Evolutionary conservation across 768 basidiomycete genomes (phyloP).

Genomic region (Boletus rubescentipes): DNA sequence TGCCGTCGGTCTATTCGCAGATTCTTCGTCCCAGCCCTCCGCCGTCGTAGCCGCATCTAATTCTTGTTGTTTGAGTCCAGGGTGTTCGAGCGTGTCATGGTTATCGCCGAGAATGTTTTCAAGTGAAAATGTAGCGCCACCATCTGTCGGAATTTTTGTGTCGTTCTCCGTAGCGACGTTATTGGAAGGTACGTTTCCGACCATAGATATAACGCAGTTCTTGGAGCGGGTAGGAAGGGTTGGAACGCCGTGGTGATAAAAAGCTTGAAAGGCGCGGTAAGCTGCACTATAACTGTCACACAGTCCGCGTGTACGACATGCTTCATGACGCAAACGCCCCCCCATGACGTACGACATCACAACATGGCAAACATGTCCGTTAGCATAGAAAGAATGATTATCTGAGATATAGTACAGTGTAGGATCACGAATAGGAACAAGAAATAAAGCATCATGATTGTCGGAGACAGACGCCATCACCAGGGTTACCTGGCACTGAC

Average conservation of each 20-base stretch:
- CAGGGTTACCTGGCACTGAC: conserved; percentile 29
- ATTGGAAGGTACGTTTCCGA: conserved; percentile 17
- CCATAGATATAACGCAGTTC: conserved; percentile 16
- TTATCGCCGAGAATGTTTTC: conserved; percentile 67
- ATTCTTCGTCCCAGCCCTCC: conserved; percentile 71
- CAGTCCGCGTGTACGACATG: conserved; percentile 26
- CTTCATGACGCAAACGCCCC: not conserved
- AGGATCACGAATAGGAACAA: not conserved
- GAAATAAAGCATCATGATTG: not conserved
- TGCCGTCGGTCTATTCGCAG: conserved; percentile 39
- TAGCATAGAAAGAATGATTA: conserved; percentile 3
- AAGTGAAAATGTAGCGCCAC: conserved; percentile 48
- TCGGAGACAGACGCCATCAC: not conserved
- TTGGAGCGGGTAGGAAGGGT: conserved; percentile 1
- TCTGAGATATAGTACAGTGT: conserved; percentile 20
- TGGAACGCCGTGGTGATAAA: conserved; percentile 13
- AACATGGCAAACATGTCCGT: not conserved
- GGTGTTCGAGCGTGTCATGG: conserved; percentile 62
- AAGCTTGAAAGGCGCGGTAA: conserved; percentile 5
- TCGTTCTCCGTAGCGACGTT: conserved; percentile 12
- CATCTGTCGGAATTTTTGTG: conserved; percentile 1
- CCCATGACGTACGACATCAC: not conserved
- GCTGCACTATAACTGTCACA: conserved; percentile 16
- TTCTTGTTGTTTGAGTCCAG: conserved; percentile 35
- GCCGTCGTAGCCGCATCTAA: conserved; percentile 35